Conservation (phyloP, 2,329 filamentous ascomycete genomes). For the Metarhizium humberi region DNA sequence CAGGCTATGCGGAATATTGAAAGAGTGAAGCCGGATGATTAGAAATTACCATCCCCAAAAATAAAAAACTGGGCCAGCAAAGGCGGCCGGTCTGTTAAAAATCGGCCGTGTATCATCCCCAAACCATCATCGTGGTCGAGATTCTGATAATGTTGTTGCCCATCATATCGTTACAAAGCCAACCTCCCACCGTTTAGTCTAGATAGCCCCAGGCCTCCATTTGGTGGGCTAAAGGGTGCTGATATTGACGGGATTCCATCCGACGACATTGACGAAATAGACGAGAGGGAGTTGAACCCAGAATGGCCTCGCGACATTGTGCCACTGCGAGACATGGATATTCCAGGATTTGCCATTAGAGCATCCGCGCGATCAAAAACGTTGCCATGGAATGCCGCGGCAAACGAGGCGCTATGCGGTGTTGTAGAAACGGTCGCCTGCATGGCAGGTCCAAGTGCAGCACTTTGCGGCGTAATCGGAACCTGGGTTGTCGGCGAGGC, state of each 20-base stretch:
- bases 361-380: constrained; percentile 53
- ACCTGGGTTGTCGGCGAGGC: constrained; percentile 22
- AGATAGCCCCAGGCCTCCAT: constrained; percentile 21
- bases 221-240: constrained; percentile 20
- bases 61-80: background rate
- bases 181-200: constrained; percentile 28
- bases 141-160: background rate
- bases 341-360: constrained; percentile 46
- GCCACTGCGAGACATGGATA: constrained; percentile 46
- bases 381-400: constrained; percentile 43
- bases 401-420: constrained; percentile 48
- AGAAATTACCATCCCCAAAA: background rate
- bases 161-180: constrained; percentile 19
- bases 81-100: background rate
- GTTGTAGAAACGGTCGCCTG: constrained; percentile 80
- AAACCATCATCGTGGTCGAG: background rate
- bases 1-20: constrained; percentile 4
- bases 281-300: constrained; percentile 29
- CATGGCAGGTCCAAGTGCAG: constrained; percentile 79
- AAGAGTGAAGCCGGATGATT: background rate
- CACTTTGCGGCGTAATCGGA: constrained; percentile 82
- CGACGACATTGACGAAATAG: constrained; percentile 31
- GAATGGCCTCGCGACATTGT: constrained; percentile 33
- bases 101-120: background rate
- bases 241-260: constrained; percentile 26